These are phyloP conservation scores for Beauveria sp. DNA, from an alignment of 2,329 filamentous ascomycete genomes.

Conservation along the genomic window DNA sequence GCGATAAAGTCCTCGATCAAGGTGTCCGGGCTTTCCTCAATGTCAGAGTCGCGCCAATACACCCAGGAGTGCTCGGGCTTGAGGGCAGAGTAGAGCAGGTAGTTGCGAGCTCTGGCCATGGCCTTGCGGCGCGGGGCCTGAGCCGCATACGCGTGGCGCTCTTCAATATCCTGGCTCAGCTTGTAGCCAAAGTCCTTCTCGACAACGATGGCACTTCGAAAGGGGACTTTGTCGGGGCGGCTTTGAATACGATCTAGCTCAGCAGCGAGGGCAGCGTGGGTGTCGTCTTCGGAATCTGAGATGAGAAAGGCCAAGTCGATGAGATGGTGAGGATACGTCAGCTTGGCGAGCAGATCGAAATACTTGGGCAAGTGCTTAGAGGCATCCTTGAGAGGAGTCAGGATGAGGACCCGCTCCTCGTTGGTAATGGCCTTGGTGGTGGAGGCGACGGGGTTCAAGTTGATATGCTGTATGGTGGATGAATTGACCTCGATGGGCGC, in stretches of 20 bases:
- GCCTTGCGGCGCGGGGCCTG: slow-evolving; percentile 86
- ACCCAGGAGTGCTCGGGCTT: slow-evolving; percentile 97
- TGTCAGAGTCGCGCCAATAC: slow-evolving; percentile 97
- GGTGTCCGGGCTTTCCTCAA: slow-evolving; percentile 76
- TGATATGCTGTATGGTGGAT: slow-evolving; percentile 66
- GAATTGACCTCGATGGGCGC: slow-evolving; percentile 78
- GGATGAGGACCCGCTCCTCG: slow-evolving; percentile 79
- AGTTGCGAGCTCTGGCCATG: slow-evolving; percentile 87
- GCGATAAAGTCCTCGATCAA: slow-evolving; percentile 94
- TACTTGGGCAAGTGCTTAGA: slow-evolving; percentile 75
- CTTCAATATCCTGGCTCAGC: slow-evolving; percentile 70
- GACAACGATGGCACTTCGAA: slow-evolving; percentile 76
- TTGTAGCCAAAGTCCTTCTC: slow-evolving; percentile 83
- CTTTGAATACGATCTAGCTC: slow-evolving; percentile 87
- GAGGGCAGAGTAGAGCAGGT: slow-evolving; percentile 72
- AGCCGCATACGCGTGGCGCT: slow-evolving; percentile 77
- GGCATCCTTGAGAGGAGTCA: slow-evolving; percentile 90
- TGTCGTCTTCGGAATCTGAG: slow-evolving; percentile 86
- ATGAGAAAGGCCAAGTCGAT: slow-evolving; percentile 95
- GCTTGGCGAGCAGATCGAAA: slow-evolving; percentile 82
- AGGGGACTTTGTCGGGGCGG: slow-evolving; percentile 70
- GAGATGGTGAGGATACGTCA: slow-evolving; percentile 89
- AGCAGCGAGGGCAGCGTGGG: slow-evolving; percentile 72
- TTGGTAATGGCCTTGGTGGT: slow-evolving; percentile 71
- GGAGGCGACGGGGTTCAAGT: slow-evolving; percentile 79